These are phyloP conservation scores for Aspergillus wentii DNA, from an alignment of 495 filamentous ascomycete genomes.

Conservation along the genomic window DNA sequence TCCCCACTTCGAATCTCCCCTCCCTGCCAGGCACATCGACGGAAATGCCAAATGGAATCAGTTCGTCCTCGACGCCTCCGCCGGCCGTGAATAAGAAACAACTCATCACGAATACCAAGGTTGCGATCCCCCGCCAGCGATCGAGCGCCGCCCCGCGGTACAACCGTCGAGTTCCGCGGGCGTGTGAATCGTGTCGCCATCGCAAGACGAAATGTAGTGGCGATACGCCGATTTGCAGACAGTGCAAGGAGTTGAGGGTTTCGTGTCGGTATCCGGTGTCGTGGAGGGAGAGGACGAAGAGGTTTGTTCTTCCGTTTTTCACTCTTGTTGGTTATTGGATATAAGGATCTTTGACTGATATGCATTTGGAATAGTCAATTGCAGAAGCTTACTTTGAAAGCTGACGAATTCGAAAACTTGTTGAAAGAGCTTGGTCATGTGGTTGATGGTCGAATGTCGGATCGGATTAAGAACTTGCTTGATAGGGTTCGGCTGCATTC, in stretches of 20 bases:
- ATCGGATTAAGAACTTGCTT: slow-evolving; percentile 33
- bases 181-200: slow-evolving; percentile 70
- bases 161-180: slow-evolving; percentile 44
- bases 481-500: slow-evolving; percentile 30
- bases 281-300: slow-evolving; percentile 54
- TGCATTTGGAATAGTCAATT: slow-evolving; percentile 26
- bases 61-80: too few relatives aligned
- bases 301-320: slow-evolving; percentile 22
- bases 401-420: slow-evolving; percentile 45
- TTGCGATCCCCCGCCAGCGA: slow-evolving; percentile 44
- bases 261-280: slow-evolving; percentile 51
- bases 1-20: slow-evolving; percentile 7
- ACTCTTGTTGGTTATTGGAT: slow-evolving; percentile 2
- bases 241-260: slow-evolving; percentile 50
- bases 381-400: slow-evolving; percentile 39
- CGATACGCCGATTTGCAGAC: slow-evolving; percentile 51
- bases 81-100: slow-evolving; percentile 19
- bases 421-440: slow-evolving; percentile 32
- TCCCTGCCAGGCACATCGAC: background rate
- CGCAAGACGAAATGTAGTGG: slow-evolving; percentile 63
- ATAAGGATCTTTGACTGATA: too few relatives aligned
- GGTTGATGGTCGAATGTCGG: slow-evolving; percentile 28
- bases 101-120: slow-evolving; percentile 27
- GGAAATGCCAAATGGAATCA: too few relatives aligned
- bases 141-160: slow-evolving; percentile 26